A percentile compares a stretch with the other conserved stretches of the same genome.
These are phyloP conservation scores for Magnusiomyces tetraspermus DNA, from an alignment of 1,139 yeast genomes.

Conservation along the genomic window DNA sequence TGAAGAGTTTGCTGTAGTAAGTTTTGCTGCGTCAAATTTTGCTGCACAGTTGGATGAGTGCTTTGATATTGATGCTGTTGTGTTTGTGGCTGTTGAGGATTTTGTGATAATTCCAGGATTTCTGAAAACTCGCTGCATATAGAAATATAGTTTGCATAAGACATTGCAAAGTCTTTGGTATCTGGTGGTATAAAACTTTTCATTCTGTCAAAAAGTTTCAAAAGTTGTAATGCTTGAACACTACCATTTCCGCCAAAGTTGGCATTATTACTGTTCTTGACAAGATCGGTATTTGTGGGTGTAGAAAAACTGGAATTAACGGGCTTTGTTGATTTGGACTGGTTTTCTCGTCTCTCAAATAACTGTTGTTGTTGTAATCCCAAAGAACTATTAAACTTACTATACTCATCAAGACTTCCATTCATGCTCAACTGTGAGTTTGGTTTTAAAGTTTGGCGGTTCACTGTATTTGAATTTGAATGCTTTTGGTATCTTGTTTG, in stretches of 20 bases:
- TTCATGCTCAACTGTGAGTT: not conserved
- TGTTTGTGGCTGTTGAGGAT: not conserved
- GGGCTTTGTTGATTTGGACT: not conserved
- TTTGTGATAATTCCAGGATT: not conserved
- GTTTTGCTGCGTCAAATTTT: not conserved
- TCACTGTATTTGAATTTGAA: not conserved
- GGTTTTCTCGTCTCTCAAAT: not conserved
- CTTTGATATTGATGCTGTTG: not conserved
- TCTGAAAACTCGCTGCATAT: not conserved
- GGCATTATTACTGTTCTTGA: no score
- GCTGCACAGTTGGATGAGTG: not conserved
- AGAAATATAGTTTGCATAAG: not conserved
- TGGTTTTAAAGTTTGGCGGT: not conserved
- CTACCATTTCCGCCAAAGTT: not conserved
- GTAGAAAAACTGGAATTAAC: not conserved
- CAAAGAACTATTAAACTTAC: not conserved
- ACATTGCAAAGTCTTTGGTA: not conserved
- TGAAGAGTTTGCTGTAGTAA: not conserved
- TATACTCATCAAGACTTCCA: not conserved
- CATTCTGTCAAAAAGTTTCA: not conserved
- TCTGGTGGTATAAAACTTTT: not conserved
- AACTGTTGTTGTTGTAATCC: not conserved
- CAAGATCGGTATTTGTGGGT: no score
- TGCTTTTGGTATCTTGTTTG: conserved; percentile 1
- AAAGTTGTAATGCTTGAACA: no score